Percentiles rank a stretch among this genome's conserved stretches.
These are phyloP conservation scores for Bassia scoparia DNA, from an alignment of 148 eudicot species.

Conservation along the genomic window DNA sequence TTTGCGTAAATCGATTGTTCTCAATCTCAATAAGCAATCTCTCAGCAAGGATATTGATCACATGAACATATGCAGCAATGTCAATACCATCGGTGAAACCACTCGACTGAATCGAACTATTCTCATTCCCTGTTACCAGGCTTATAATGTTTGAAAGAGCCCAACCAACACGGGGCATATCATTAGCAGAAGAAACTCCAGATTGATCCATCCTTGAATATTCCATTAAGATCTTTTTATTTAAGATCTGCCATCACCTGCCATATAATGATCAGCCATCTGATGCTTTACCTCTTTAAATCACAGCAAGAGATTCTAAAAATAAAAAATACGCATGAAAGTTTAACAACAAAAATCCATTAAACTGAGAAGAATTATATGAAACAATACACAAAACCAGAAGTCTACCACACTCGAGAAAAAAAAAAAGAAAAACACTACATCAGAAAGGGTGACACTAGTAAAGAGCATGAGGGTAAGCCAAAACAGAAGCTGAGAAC, in stretches of 20 bases:
- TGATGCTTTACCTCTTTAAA: constrained; percentile 23
- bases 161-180: constrained; percentile 76
- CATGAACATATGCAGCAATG: constrained; percentile 49
- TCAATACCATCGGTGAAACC: constrained; percentile 60
- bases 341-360: background rate
- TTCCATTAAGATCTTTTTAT: constrained; percentile 53
- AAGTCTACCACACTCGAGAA: background rate
- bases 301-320: too few relatives aligned
- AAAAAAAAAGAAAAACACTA: background rate
- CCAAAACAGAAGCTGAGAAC: background rate
- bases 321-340: background rate
- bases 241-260: constrained; percentile 96
- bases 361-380: background rate
- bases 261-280: constrained; percentile 76
- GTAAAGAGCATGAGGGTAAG: background rate
- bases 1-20: constrained; percentile 33
- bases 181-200: constrained; percentile 28
- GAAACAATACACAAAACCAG: background rate
- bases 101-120: constrained; percentile 33
- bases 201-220: constrained; percentile 52
- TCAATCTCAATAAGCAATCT: constrained; percentile 49
- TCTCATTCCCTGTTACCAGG: constrained; percentile 57
- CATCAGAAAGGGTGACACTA: background rate
- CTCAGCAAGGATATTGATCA: constrained; percentile 55
- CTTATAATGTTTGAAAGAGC: constrained; percentile 67